Conservation (phyloP, 139 green algal species). For the Micractinium conductrix region DNA sequence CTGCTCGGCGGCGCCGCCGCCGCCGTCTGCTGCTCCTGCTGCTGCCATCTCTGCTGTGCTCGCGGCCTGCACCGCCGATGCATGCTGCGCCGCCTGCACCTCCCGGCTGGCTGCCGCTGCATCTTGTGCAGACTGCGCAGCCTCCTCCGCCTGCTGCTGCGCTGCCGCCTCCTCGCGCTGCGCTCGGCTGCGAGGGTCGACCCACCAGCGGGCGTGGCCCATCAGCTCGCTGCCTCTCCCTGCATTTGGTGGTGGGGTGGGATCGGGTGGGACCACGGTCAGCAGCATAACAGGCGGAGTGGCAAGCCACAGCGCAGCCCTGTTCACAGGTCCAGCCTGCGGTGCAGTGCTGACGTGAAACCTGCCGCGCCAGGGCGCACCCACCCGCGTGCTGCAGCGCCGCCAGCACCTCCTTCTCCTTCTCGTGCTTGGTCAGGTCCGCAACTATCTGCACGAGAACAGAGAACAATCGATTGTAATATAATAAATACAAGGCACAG, state of each 20-base stretch:
- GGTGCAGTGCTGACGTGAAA: no score
- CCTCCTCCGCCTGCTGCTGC: background rate
- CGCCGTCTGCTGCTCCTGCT: background rate
- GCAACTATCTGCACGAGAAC: slow-evolving; percentile 9
- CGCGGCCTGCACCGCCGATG: slow-evolving; percentile 38
- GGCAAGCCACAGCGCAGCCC: no score
- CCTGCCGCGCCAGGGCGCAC: no score
- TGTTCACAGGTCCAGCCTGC: no score
- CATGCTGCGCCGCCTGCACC: slow-evolving; percentile 20
- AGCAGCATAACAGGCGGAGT: no score
- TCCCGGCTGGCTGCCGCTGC: background rate
- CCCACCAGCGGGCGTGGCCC: slow-evolving; percentile 16
- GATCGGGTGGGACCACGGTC: no score
- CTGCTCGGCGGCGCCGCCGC: background rate
- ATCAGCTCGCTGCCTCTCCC: slow-evolving; percentile 24
- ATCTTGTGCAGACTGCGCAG: background rate
- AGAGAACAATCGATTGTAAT: no score
- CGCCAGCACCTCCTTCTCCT: slow-evolving; percentile 4
- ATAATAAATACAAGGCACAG: no score
- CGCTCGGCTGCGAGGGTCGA: background rate
- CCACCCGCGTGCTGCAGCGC: slow-evolving; percentile 13
- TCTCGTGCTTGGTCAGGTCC: slow-evolving; percentile 32
- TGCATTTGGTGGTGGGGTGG: no score
- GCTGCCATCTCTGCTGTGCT: background rate
- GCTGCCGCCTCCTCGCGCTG: background rate